Evolutionary conservation across 345 rosid species (phyloP).

Genomic region (Carallia pectinifolia): DNA sequence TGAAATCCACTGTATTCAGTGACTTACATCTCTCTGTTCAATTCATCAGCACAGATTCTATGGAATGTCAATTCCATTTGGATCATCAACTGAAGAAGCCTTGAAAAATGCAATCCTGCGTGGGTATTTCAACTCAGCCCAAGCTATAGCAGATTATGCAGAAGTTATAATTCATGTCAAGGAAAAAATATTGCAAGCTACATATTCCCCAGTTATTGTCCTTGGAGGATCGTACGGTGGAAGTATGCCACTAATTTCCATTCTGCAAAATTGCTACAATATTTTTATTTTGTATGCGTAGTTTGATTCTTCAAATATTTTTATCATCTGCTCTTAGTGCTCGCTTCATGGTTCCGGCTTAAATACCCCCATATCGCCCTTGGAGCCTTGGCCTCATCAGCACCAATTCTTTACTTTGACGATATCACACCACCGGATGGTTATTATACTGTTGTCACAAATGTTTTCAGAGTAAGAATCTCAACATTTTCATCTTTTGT

Average conservation of each 20-base stretch:
- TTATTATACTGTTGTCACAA: constrained; percentile 33
- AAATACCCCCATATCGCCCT: constrained; percentile 55
- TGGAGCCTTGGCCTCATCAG: constrained; percentile 58
- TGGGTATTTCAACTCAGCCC: constrained; percentile 57
- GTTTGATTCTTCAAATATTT: neutral
- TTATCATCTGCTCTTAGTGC: constrained; percentile 25
- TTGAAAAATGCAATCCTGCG: constrained; percentile 39
- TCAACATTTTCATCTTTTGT: too few species aligned
- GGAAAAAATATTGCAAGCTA: constrained; percentile 26
- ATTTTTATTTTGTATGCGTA: neutral
- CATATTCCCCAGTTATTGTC: constrained; percentile 55
- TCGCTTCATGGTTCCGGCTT: constrained; percentile 54
- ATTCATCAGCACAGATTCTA: constrained; percentile 42
- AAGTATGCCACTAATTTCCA: constrained; percentile 37
- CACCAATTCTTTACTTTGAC: constrained; percentile 50
- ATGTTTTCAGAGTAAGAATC: constrained; percentile 27
- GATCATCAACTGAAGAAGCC: constrained; percentile 44
- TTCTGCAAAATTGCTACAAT: neutral
- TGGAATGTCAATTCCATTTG: constrained; percentile 51
- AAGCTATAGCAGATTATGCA: constrained; percentile 65
- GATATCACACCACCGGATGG: constrained; percentile 30
- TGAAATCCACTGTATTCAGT: neutral
- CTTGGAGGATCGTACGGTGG: constrained; percentile 76
- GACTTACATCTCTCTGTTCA: neutral
- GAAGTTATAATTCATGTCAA: constrained; percentile 46